Conservation (phyloP, 768 basidiomycete species). For the Agrocybe praecox region DNA sequence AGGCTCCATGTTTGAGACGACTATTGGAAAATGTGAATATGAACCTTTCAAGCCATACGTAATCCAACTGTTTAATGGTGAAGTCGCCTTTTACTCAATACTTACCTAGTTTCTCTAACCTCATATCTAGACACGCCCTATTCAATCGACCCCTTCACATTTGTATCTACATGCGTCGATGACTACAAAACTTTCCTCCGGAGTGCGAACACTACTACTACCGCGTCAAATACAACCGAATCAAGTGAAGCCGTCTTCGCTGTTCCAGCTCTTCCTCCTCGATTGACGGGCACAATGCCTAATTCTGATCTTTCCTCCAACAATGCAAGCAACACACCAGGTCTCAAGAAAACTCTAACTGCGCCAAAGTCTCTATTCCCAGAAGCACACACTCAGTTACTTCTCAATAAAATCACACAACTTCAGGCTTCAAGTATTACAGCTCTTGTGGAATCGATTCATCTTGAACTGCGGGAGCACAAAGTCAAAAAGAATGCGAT, state of each 20-base stretch:
- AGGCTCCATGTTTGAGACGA: constrained; percentile 81
- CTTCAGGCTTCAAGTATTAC: constrained; percentile 64
- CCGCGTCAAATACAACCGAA: constrained; percentile 1
- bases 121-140: constrained; percentile 61
- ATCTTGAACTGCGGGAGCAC: constrained; percentile 66
- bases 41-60: constrained; percentile 74
- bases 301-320: constrained; percentile 11
- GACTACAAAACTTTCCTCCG: constrained; percentile 32
- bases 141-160: constrained; percentile 80
- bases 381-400: constrained; percentile 56
- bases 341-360: constrained; percentile 30
- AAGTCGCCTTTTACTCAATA: background rate
- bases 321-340: constrained; percentile 8
- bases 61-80: constrained; percentile 87
- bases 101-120: constrained; percentile 1
- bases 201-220: constrained; percentile 10
- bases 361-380: constrained; percentile 68
- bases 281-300: constrained; percentile 24
- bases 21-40: constrained; percentile 65
- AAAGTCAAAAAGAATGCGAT: constrained; percentile 85
- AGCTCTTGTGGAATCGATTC: constrained; percentile 72
- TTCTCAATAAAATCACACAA: constrained; percentile 64
- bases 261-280: constrained; percentile 48
- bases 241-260: constrained; percentile 39
- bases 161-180: constrained; percentile 53